Base-by-base conservation (phyloP, 2,329 filamentous ascomycete species). In the Hypoxylon rubiginosum region DNA sequence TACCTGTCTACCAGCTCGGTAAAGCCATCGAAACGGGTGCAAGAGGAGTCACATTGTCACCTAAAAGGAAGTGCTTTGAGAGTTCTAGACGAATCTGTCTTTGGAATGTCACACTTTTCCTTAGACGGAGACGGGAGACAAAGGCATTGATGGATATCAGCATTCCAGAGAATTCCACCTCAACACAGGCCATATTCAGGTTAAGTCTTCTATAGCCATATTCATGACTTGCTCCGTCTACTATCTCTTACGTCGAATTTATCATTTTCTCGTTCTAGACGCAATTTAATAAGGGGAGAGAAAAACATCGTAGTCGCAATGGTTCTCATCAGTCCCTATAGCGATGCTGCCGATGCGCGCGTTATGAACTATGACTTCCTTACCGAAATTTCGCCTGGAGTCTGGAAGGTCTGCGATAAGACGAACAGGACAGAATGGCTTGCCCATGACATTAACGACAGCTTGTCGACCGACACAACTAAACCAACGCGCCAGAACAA, bases 351-450 rank as follows among this genome's bases (percentile, higher is more conserved):
- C 19, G n/a, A 43, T 19, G 8, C 6, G 4, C 34, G 50, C 2
- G 61, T 51, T 15, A 53, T 67, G 10, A 53, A 69, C 21, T 78
- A 77, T 66, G 75, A 78, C 15, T 73, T 78, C 57, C 51, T 70
- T 39, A 66, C 67, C 11, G 72, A 78, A 63, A 21, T 74, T 15
- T 45, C 64, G 13, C 73, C 74, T 9, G 63, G 67, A 2, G 61
- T 76, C 53, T 78, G 74, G 74, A 76, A 71, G 56, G 58, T 77
- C 57, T 64, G 58, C 26, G 71, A 70, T 52, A 75, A 72, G 56
- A 51, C 10, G 7, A 71, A 76, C 66, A 67, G 72, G 51, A 62
- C 71, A 51, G 69, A 72, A 36, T 75, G 66, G 54, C 70, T 78
- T 21, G 76, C 76, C 21, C 71, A 73, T 17, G 75, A 78, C 62